These are phyloP conservation scores for Clavispora fructus DNA, from an alignment of 805 yeast genomes.

Conservation along the genomic window DNA sequence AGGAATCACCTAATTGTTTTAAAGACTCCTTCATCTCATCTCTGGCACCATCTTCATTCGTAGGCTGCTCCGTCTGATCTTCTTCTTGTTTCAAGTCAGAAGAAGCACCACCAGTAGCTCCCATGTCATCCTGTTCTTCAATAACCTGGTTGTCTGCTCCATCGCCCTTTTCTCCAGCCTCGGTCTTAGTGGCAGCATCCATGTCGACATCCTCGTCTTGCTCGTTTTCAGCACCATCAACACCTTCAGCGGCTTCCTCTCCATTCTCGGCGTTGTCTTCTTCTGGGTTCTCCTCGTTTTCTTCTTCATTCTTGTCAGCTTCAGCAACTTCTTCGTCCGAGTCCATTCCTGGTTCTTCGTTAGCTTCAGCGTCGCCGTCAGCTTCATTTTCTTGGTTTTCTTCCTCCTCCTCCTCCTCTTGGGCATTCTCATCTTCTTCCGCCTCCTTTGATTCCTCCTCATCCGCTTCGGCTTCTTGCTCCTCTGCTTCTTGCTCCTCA, in stretches of 20 bases:
- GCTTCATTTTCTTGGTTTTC: conserved; percentile 25
- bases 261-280: conserved; percentile 19
- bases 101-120: conserved; percentile 55
- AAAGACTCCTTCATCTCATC: conserved; percentile 71
- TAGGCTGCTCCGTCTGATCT: conserved; percentile 32
- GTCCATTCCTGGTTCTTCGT: conserved; percentile 23
- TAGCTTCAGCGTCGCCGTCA: conserved; percentile 14
- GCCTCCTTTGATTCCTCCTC: conserved; percentile 14
- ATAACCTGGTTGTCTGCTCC: conserved; percentile 54
- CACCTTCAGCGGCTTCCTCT: conserved; percentile 44
- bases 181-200: conserved; percentile 57
- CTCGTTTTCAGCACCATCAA: conserved; percentile 45
- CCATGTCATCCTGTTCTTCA: conserved; percentile 62
- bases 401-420: conserved; percentile 17
- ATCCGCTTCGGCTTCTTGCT: conserved; percentile 15
- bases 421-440: conserved; percentile 20
- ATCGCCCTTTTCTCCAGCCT: conserved; percentile 55
- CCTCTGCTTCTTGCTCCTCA: conserved; percentile 28
- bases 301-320: conserved; percentile 36
- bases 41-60: conserved; percentile 47
- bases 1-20: conserved; percentile 84
- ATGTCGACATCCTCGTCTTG: conserved; percentile 44
- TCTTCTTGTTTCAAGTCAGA: conserved; percentile 36
- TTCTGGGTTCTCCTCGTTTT: conserved; percentile 35
- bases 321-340: conserved; percentile 27